Base-by-base conservation (phyloP, 1,284 basidiomycete genomes). In the Tilletia horrida region DNA sequence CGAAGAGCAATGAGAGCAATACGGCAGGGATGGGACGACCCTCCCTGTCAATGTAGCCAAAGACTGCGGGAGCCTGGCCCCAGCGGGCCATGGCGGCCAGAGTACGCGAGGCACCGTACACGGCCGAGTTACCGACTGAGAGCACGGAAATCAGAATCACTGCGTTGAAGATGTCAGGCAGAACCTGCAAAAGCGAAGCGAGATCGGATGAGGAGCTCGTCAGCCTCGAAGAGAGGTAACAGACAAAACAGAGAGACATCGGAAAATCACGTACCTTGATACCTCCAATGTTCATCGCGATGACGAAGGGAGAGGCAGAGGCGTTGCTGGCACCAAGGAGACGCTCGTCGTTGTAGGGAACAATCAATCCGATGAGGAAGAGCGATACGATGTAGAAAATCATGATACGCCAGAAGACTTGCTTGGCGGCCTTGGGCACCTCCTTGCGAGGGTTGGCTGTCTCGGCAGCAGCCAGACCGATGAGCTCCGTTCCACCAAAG, bases 391-490 rank as follows among this genome's bases (percentile, higher is more conserved):
- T 76, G 83, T 85, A 86, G 80, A 86, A 84, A 67, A 85, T 63
- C 66, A 83, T 82, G 69, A 86, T 83, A 71, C 85, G 84, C 76
- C 80, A 79, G 70, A 83, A 80, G 45, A 83, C 80, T 64, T 82
- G 80, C 80, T 85, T 85, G 78, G 84, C 83, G 50, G 85, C 85
- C 59, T 80, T 81, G 8, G 85, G 85, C 62, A 86, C 79, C 52
- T 82, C 81, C 73, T 83, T 83, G 65, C 84, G 77, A 8, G 84
- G 84, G 77, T 85, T 83, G 66, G 80, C 79, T 2, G 85, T 85
- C 85, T 90, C 68, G 87, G 90, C 73, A 84, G 85, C 78, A 84
- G 88, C 71, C 84, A 87, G 70, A 88, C 89, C 89, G 85, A 90
- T 62, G 87, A 92, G 71, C 70, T 81, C 72, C 14, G 76, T 82